Evolutionary conservation across 2,329 filamentous ascomycete species (phyloP).

Genomic region (Neurospora crassa): DNA sequence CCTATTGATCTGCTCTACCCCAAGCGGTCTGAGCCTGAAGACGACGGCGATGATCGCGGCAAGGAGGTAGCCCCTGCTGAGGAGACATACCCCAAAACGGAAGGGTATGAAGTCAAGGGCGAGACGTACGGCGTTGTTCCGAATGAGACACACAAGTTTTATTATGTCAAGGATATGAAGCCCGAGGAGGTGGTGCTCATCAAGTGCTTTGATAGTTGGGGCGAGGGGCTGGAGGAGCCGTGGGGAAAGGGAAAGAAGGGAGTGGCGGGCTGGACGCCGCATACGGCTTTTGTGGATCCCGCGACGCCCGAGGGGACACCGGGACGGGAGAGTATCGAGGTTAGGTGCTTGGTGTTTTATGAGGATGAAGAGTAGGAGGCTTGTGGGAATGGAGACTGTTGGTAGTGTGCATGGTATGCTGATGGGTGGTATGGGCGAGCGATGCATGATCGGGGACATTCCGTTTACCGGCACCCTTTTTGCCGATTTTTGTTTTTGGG

Average conservation of each 20-base stretch:
- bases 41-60: conserved; percentile 47
- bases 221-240: conserved; percentile 22
- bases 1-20: conserved; percentile 56
- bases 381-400: neutral
- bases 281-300: conserved; percentile 48
- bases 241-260: conserved; percentile 24
- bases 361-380: conserved; percentile 24
- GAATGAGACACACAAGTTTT: conserved; percentile 50
- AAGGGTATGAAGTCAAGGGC: conserved; percentile 51
- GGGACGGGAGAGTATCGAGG: conserved; percentile 52
- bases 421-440: neutral
- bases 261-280: conserved; percentile 37
- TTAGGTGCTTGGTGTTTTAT: conserved; percentile 53
- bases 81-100: conserved; percentile 33
- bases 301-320: conserved; percentile 37
- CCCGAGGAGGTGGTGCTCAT: conserved; percentile 38
- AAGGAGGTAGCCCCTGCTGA: conserved; percentile 47
- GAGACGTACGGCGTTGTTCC: conserved; percentile 53
- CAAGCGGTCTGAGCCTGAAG: conserved; percentile 27
- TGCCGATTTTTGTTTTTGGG: neutral
- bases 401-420: no score
- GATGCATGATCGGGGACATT: neutral
- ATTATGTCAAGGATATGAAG: conserved; percentile 59
- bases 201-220: conserved; percentile 45
- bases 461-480: neutral